Base-by-base conservation (phyloP, 2,329 filamentous ascomycete genomes). In the Xylariomycetidae sp. region DNA sequence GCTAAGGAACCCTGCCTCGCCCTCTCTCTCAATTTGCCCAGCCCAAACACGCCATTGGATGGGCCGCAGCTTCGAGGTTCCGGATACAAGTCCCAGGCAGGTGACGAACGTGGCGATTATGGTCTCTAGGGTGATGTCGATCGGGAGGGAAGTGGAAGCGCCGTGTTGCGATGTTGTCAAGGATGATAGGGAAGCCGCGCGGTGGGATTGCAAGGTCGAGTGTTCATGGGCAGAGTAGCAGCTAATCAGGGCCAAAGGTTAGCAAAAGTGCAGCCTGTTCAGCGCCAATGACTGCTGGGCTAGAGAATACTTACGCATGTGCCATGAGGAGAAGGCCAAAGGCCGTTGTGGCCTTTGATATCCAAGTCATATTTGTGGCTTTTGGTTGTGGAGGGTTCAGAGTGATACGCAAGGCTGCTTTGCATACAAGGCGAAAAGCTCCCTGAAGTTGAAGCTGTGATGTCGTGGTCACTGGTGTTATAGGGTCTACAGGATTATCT, bases 171-270 rank as follows among this genome's bases (percentile, higher is more conserved):
- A 58, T 17, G 64, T 52, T 4, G 65, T 51, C 25, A 68, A 57
- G 19, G 66, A 63, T 26, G 65, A 57, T 33, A 68, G 59, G 20
- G 68, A 67, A 31, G 70, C 65, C 32, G 60, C 56, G 34, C 64
- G 62, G 47, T 70, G 69, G 35, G 80, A 74, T 48, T 80, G 76
- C 31, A 94, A 74, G 15, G 79, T 71, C 6, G 86, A 83, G 64
- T 95, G 85, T 65, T 98, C 92, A 61, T 95, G 85, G 29, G 89
- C 88, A 32, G 92, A 98, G 64, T 96, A 98, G 64, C 89, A 93
- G 44, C 92, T 98, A 37, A 23, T 32, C 29, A 38, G 16, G 29
- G 41, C 31, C 44, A 39, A 24, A 28, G 26, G 34, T 46, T 22
- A 46, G 34, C 20, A 37, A 28, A 25, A 13, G 23, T n/a, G 14